These are phyloP conservation scores for Exophiala xenobiotica DNA, from an alignment of 2,329 filamentous ascomycete species.

Conservation along the genomic window DNA sequence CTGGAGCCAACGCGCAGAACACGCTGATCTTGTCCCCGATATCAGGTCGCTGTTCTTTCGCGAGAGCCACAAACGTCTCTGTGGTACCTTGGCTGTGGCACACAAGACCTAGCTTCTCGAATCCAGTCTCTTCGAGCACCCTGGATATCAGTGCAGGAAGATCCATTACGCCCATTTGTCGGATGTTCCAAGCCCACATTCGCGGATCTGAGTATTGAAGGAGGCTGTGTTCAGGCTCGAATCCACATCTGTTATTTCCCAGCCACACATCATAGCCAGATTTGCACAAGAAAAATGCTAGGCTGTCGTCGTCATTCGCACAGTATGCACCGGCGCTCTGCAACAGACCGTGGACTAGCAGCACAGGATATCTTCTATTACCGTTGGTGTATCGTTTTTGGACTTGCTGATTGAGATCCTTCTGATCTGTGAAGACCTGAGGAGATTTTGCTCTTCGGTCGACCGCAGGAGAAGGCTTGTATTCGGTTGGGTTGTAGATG, in stretches of 20 bases:
- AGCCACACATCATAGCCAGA: constrained; percentile 93
- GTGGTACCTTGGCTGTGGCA: constrained; percentile 91
- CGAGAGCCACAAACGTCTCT: constrained; percentile 80
- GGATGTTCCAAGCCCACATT: constrained; percentile 97
- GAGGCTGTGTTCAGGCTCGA: constrained; percentile 71
- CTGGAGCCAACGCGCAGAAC: constrained; percentile 87
- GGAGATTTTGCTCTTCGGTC: constrained; percentile 54
- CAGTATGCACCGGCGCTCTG: constrained; percentile 89
- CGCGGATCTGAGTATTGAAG: constrained; percentile 74
- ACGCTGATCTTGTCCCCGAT: constrained; percentile 79
- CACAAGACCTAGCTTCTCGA: constrained; percentile 76
- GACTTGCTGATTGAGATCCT: constrained; percentile 18
- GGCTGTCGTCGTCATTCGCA: constrained; percentile 81
- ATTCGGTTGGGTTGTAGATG: constrained; percentile 78
- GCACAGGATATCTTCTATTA: constrained; percentile 72
- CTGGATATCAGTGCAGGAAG: constrained; percentile 76
- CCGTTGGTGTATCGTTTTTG: constrained; percentile 37
- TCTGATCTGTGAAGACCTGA: constrained; percentile 58
- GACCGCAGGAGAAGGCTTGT: constrained; percentile 52
- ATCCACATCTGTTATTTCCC: constrained; percentile 89
- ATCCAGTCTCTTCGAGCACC: constrained; percentile 78
- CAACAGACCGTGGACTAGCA: constrained; percentile 83
- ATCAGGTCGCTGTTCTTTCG: constrained; percentile 85
- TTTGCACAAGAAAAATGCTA: constrained; percentile 91
- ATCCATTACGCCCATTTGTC: constrained; percentile 89